These are phyloP conservation scores for Laburnicola sp. DNA, from an alignment of 2,329 filamentous ascomycete genomes.

Conservation along the genomic window DNA sequence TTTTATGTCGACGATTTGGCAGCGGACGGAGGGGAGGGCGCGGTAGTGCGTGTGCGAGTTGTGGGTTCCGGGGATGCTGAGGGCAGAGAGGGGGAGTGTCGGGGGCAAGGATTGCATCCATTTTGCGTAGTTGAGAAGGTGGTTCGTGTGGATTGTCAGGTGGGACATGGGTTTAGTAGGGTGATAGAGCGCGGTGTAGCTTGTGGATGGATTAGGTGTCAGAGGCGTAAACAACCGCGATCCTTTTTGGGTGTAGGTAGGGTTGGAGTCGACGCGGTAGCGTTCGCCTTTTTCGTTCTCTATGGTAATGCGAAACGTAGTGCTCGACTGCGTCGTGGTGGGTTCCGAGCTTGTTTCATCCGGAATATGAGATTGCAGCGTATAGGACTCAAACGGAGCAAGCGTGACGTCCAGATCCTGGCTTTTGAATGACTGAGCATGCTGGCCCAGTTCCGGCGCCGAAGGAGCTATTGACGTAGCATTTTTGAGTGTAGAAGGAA, in stretches of 20 bases:
- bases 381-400: slow-evolving; percentile 67
- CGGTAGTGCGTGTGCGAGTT: slow-evolving; percentile 85
- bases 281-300: slow-evolving; percentile 60
- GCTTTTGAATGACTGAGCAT: slow-evolving; percentile 63
- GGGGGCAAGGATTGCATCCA: slow-evolving; percentile 83
- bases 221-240: slow-evolving; percentile 46
- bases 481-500: slow-evolving; percentile 36
- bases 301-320: slow-evolving; percentile 75
- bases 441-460: slow-evolving; percentile 52
- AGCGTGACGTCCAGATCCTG: slow-evolving; percentile 66
- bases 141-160: slow-evolving; percentile 33
- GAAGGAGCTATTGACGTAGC: slow-evolving; percentile 36
- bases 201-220: slow-evolving; percentile 43
- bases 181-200: slow-evolving; percentile 51
- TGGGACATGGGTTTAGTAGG: slow-evolving; percentile 48
- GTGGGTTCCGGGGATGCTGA: slow-evolving; percentile 94
- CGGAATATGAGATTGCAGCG: slow-evolving; percentile 59
- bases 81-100: slow-evolving; percentile 71
- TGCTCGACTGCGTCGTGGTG: slow-evolving; percentile 37
- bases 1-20: slow-evolving; percentile 76
- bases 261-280: slow-evolving; percentile 68
- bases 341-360: slow-evolving; percentile 1
- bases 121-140: slow-evolving; percentile 61
- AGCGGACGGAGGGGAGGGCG: slow-evolving; percentile 88
- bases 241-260: slow-evolving; percentile 58